Conservation (phyloP, 2,329 filamentous ascomycete species). For the Neurospora sp. region DNA sequence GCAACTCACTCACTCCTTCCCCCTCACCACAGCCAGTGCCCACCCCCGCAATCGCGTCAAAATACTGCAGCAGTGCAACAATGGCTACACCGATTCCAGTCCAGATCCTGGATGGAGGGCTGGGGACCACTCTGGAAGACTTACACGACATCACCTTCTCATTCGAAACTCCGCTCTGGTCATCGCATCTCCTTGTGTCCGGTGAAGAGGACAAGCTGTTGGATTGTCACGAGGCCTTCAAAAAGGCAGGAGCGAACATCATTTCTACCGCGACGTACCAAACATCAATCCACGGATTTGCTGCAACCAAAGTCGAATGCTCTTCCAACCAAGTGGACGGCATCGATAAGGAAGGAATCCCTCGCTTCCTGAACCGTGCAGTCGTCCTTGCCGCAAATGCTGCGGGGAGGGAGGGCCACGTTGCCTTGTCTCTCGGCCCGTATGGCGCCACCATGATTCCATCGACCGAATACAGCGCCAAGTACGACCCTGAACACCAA, state of each 20-base stretch:
- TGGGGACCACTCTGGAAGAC: conserved; percentile 56
- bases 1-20: background rate
- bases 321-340: conserved; percentile 19
- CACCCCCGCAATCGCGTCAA: background rate
- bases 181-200: conserved; percentile 52
- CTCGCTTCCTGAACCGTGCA: conserved; percentile 32
- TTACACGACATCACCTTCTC: conserved; percentile 43
- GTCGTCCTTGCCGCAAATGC: conserved; percentile 32
- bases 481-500: conserved; percentile 42
- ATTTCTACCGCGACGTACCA: conserved; percentile 61
- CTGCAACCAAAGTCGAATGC: conserved; percentile 27
- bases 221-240: conserved; percentile 47
- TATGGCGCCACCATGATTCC: conserved; percentile 60
- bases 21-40: background rate
- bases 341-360: conserved; percentile 29
- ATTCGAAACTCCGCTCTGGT: conserved; percentile 50
- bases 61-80: background rate
- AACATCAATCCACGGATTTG: conserved; percentile 46
- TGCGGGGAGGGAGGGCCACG: conserved; percentile 18
- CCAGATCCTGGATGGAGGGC: conserved; percentile 53
- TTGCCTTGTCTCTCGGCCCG: conserved; percentile 53
- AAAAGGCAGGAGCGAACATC: conserved; percentile 46
- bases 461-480: conserved; percentile 53
- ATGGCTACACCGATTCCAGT: conserved; percentile 19
- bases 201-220: conserved; percentile 37